Conservation (phyloP, 306 rosid genomes). For the Vigna radiata region DNA sequence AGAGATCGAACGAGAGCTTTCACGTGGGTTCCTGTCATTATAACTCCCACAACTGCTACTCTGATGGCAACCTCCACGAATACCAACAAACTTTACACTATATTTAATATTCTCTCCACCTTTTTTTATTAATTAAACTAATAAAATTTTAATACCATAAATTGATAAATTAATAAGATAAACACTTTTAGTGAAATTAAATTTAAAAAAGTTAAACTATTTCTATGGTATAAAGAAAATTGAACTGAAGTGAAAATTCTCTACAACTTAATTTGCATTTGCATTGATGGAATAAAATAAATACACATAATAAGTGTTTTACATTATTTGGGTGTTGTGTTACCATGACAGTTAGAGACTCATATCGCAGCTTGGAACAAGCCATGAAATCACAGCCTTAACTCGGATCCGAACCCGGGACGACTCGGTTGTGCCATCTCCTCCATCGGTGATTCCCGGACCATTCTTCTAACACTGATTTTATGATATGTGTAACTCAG, state of each 20-base stretch:
- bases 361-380: conserved; percentile 25
- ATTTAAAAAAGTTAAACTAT: no score
- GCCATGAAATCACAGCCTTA: conserved; percentile 44
- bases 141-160: no score
- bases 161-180: no score
- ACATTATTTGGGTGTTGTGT: neutral
- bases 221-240: no score
- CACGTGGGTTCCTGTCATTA: conserved; percentile 62
- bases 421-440: conserved; percentile 91
- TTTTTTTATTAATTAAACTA: no score
- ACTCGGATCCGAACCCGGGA: conserved; percentile 75
- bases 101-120: neutral
- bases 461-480: neutral
- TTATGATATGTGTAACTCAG: neutral
- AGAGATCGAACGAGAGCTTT: conserved; percentile 12
- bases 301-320: conserved; percentile 22
- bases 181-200: no score
- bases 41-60: conserved; percentile 61
- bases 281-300: conserved; percentile 43
- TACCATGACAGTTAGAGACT: conserved; percentile 4
- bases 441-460: conserved; percentile 55
- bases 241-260: conserved; percentile 31
- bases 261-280: conserved; percentile 49
- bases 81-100: neutral
- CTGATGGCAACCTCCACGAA: conserved; percentile 47